Conservation (phyloP, 768 basidiomycete species). For the Amanita jacksonii region DNA sequence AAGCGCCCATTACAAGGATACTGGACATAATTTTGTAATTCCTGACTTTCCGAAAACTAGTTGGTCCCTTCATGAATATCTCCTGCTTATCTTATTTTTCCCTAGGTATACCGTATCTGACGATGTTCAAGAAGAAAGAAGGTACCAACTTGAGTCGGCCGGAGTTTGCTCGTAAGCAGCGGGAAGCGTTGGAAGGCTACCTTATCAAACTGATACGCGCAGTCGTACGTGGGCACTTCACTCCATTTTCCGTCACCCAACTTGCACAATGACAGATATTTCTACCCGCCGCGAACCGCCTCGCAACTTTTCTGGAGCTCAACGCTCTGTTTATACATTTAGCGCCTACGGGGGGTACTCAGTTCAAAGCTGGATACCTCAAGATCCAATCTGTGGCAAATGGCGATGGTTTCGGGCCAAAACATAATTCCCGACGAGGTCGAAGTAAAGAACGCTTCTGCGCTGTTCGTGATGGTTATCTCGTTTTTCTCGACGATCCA, state of each 20-base stretch:
- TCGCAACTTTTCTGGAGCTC: constrained; percentile 87
- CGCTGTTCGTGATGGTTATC: constrained; percentile 83
- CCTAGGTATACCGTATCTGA: constrained; percentile 77
- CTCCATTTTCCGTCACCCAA: background rate
- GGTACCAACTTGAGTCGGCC: constrained; percentile 46
- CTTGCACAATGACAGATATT: constrained; percentile 61
- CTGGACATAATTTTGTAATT: constrained; percentile 65
- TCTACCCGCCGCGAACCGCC: constrained; percentile 82
- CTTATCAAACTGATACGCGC: constrained; percentile 80
- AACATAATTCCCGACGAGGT: constrained; percentile 47
- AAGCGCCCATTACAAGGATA: constrained; percentile 66
- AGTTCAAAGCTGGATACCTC: constrained; percentile 87
- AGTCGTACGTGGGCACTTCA: constrained; percentile 47
- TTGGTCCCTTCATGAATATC: constrained; percentile 18
- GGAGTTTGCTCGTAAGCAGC: constrained; percentile 75
- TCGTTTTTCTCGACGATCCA: constrained; percentile 80
- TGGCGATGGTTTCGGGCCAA: constrained; percentile 54
- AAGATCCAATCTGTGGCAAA: constrained; percentile 44
- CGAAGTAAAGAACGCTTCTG: constrained; percentile 79
- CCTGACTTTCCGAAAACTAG: constrained; percentile 90
- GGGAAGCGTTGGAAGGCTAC: constrained; percentile 81
- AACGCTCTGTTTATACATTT: constrained; percentile 78
- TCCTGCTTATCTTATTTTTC: constrained; percentile 5
- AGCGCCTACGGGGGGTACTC: constrained; percentile 72
- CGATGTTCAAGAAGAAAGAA: constrained; percentile 62